Base-by-base conservation (phyloP, 2,329 filamentous ascomycete species). In the Ophiostoma sp. region DNA sequence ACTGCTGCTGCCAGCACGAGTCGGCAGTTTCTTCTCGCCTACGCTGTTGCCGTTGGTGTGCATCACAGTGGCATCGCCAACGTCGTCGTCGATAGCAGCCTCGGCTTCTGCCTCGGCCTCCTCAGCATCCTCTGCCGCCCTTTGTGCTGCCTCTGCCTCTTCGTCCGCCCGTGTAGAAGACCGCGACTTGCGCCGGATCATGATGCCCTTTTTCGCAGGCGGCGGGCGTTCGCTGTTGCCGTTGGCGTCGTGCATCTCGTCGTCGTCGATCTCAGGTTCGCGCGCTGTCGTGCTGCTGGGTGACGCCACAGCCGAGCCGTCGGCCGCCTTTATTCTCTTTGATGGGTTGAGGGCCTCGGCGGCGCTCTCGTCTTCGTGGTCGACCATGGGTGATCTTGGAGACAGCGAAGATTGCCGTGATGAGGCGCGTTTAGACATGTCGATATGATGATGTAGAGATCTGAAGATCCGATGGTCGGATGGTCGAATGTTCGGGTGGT, bases 301-400 rank as follows among this genome's bases (percentile, higher is more conserved):
- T 0, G 82, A 81, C 11, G 81, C 81, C 9, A 81, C 78, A 38
- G 78, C 80, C 38, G 81, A 83, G 40, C 78, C 78, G 68, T 76
- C 78, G 65, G 79, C 79, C 18, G 81, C 72, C 73, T 82, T 81
- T 69, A 82, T 78, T 55, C 83, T 81, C 76, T 85, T 82, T 14
- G 81, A 76, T 8, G 82, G 81, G 41, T 72, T 72, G 27, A 79
- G 38, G 40, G 60, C 77, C 38, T 81, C 80, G 41, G 81, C 77
- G 58, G 78, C 77, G 16, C 71, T 78, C 27, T 83, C 81, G 62
- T 83, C 81, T 64, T 83, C 81, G 67, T 79, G 82, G 18, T 77
- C 78, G 66, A 81, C 81, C 64, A 79, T 80, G 4, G 81, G 79
- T 27, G 77, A 78, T 74, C 82, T 77, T 4, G 81, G 82, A 42